A percentile compares a stretch with the other conserved stretches of the same genome.
Evolutionary conservation across 2,329 filamentous ascomycete species (phyloP).

Genomic region (Ascochyta fabae): DNA sequence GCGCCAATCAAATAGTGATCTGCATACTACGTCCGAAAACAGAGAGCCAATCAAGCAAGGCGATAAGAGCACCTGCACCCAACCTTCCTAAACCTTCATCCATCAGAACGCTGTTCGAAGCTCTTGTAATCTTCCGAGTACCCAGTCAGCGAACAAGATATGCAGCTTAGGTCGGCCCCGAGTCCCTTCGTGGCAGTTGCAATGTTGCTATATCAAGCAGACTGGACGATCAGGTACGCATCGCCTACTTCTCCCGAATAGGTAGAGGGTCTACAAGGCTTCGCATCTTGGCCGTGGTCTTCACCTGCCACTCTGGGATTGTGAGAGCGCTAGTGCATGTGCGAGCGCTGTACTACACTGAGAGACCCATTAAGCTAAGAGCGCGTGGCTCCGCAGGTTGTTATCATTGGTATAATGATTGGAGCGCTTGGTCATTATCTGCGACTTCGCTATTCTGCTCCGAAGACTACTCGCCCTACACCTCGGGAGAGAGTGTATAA

Average conservation of each 20-base stretch:
- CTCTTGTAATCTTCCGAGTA: slow-evolving; percentile 26
- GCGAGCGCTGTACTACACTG: slow-evolving; percentile 19
- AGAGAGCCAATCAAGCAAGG: slow-evolving; percentile 33
- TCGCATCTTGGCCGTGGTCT: slow-evolving; percentile 24
- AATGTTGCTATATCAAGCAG: slow-evolving; percentile 13
- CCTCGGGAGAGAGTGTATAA: slow-evolving; percentile 25
- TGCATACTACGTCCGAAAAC: slow-evolving; percentile 17
- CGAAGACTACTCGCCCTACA: neutral
- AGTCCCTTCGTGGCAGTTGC: slow-evolving; percentile 35
- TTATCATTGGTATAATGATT: slow-evolving; percentile 36
- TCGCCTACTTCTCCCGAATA: slow-evolving; percentile 20
- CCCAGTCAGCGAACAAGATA: slow-evolving; percentile 22
- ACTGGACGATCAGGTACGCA: slow-evolving; percentile 30
- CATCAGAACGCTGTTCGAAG: slow-evolving; percentile 19
- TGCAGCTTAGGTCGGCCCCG: slow-evolving; percentile 41
- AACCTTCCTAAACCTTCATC: slow-evolving; percentile 15
- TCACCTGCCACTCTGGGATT: slow-evolving; percentile 38
- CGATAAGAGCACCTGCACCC: slow-evolving; percentile 39
- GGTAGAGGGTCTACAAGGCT: slow-evolving; percentile 25
- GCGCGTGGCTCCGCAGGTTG: slow-evolving; percentile 40
- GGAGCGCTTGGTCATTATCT: slow-evolving; percentile 12
- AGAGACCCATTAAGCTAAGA: slow-evolving; percentile 14
- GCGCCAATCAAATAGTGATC: slow-evolving; percentile 36
- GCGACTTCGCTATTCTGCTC: slow-evolving; percentile 7
- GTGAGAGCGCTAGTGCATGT: slow-evolving; percentile 26